Conservation (phyloP, 371 early-diverging fungal species). For the Apophysomyces trapeziformis region DNA sequence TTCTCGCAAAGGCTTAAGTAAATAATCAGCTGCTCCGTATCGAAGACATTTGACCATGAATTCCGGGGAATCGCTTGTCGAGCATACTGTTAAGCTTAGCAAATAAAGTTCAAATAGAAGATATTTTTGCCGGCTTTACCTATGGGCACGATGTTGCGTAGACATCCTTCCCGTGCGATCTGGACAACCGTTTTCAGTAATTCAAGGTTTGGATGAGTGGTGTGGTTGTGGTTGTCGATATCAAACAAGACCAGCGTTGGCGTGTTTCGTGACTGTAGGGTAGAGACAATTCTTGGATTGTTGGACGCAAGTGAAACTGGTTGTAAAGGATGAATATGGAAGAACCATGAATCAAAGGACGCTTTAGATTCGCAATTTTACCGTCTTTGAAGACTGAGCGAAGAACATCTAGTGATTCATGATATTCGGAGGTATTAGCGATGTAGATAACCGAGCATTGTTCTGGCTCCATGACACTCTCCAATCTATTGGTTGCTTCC, state of each 20-base stretch:
- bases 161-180: conserved; percentile 6
- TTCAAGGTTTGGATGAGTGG: background rate
- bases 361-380: background rate
- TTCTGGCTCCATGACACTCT: background rate
- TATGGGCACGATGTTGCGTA: conserved; percentile 21
- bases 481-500: background rate
- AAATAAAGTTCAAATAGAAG: background rate
- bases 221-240: background rate
- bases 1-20: conserved; percentile 55
- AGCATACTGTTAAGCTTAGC: conserved; percentile 28
- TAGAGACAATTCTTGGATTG: background rate
- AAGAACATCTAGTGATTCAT: background rate
- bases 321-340: background rate
- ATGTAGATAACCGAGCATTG: conserved; percentile 6
- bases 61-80: conserved; percentile 33
- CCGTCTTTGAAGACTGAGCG: conserved; percentile 6
- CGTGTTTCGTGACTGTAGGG: background rate
- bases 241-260: conserved; percentile 4
- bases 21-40: conserved; percentile 61
- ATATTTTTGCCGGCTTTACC: conserved; percentile 15
- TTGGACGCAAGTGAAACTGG: background rate
- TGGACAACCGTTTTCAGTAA: conserved; percentile 8
- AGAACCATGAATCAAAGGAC: background rate
- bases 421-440: background rate
- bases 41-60: conserved; percentile 53